A percentile compares a stretch with the other conserved stretches of the same genome.
Evolutionary conservation across 2,329 filamentous ascomycete genomes (phyloP).

Genomic region (Akanthomyces dipterigenus): DNA sequence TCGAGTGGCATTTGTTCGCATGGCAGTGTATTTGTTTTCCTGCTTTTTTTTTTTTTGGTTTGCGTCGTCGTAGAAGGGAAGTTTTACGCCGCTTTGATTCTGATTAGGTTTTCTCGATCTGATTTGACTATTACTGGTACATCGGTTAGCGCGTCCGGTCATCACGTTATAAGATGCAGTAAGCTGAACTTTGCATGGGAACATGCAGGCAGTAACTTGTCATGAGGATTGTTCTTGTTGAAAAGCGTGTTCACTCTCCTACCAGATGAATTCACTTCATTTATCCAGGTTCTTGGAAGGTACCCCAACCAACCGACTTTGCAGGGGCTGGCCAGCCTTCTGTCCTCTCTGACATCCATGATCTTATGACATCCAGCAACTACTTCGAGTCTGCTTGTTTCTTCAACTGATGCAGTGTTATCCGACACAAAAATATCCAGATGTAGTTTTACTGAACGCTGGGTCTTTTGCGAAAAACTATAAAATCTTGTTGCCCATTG

Average conservation of each 20-base stretch:
- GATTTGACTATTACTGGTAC: no score
- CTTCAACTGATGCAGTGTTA: slow-evolving; percentile 2
- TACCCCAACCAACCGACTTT: not conserved
- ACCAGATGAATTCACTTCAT: not conserved
- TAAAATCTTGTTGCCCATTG: no score
- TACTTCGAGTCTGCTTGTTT: slow-evolving; percentile 2
- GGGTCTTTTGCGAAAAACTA: no score
- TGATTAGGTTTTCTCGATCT: no score
- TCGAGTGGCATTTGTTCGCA: no score
- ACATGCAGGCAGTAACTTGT: not conserved
- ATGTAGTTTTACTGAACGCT: no score
- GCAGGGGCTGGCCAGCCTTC: slow-evolving; percentile 2
- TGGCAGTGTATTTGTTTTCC: no score
- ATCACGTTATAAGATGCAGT: slow-evolving; percentile 3
- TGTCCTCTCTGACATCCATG: slow-evolving; percentile 6
- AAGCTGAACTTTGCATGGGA: not conserved
- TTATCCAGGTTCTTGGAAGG: not conserved
- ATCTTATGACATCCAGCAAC: slow-evolving; percentile 5
- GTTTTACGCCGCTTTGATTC: no score
- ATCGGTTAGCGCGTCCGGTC: no score
- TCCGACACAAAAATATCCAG: not conserved
- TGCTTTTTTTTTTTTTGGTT: no score
- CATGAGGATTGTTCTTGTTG: not conserved
- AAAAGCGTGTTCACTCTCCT: slow-evolving; percentile 4
- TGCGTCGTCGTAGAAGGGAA: no score